Evolutionary conservation across 345 rosid genomes (phyloP), one percentile per base, ranked within the genome.

Genomic region (Capsella bursapastoris): DNA sequence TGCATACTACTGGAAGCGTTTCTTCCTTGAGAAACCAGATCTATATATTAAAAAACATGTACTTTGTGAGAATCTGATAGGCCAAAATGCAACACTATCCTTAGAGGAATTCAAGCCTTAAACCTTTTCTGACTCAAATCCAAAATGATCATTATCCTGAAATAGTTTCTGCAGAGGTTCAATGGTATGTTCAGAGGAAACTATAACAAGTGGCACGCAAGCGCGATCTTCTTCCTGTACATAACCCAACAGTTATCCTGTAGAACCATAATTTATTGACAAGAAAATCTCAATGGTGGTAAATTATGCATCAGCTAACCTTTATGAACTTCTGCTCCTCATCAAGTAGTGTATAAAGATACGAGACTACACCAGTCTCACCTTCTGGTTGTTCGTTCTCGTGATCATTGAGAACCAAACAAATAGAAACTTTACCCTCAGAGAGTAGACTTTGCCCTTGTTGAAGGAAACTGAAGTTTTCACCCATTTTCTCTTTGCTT

Each of bases 21-120:
- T 86, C 89, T 81, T 93, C 96, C 81, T 84, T 82, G 77, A 88
- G 66, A 82, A 91, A 78, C 97, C 92, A 86, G 55, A 93, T 86
- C 97, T 93, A 84, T 9, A 77, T 38, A 22, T 61, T 15, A 55
- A 57, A 28, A 1, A 10, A 22, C 27, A 55, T 38, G 31, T 38
- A 10, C 1, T 28, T 37, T 57, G 67, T 70, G 2, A n/a, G 2
- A 57, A 64, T 61, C 66, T 64, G 66, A 47, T n/a, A 22, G 37
- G 37, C 31, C n/a, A 27, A 70, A 64, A 55, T 37, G 16, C 32
- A 70, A 56, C 70, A 47, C 37, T 8, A 10, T 62, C 31, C 9
- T 27, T 2, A 27, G 60, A 65, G 41, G 31, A 35, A n/a, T 6
- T 57, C 31, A 4, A 31, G 56, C 16, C 38, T 82, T 53, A 44